Base-by-base conservation (phyloP, 371 early-diverging fungal genomes). In the Gilbertella persicaria region DNA sequence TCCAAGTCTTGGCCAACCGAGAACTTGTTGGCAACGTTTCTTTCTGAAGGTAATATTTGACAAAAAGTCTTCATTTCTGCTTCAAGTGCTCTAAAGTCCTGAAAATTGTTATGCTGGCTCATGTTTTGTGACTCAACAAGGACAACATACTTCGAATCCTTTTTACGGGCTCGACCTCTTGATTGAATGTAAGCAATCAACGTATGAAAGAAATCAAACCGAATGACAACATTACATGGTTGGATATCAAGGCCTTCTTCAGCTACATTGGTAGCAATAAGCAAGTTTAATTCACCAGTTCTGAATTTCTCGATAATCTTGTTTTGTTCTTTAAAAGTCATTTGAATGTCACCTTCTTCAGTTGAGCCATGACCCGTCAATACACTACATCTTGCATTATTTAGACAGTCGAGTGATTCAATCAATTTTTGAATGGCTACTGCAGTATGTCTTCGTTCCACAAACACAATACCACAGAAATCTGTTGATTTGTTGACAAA, bases 231-330 rank as follows among this genome's bases (percentile, higher is more conserved):
- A 50, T 93, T 96, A 69, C 98, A 97, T 0, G 92, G 86, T 51
- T 89, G 90, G 47, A 99, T 93, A 71, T 99, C 99, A 4, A 99
- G 69, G 3, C 99, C 99, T 71, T 99, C 96, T 60, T 98, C 97
- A 21, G 94, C 97, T 14, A 99, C 96, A 66, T 87, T 86, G 8
- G 99, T 98, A 8, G 96, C 91, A 28, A 98, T 84, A 5, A 99
- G 64, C 20, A 94, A 60, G 50, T 93, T 94, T 30, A 85, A 45
- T 6, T 70, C 66, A 25, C 91, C 91, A 1, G 60, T 61, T 26
- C 88, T 70, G 60, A 98, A 97, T n/a, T 74, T 63, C 0, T 61
- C 55, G 25, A 97, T 82, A 2, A 78, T 71, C 20, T 67, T 55
- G 46, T 87, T 79, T 64, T 93, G 93, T 9, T 86, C 79, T 13